Percentiles rank a stretch among this genome's conserved stretches.
These are phyloP conservation scores for Groenewaldozyma sp. DNA, from an alignment of 1,139 yeast species.

Conservation along the genomic window DNA sequence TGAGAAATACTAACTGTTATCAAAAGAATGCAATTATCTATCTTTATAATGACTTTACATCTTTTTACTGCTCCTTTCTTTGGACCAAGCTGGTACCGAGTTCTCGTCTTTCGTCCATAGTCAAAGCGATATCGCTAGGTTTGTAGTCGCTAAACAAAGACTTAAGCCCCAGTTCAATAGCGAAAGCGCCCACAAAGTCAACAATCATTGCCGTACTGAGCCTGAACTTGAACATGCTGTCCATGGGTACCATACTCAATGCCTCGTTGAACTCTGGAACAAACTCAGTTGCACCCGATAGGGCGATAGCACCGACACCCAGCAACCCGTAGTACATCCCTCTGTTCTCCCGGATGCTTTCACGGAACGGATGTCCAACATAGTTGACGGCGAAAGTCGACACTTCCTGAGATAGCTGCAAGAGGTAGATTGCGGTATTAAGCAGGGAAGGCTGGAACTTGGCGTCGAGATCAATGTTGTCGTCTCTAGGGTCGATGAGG, in stretches of 20 bases:
- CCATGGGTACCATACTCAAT: conserved; percentile 87
- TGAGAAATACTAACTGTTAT: no score
- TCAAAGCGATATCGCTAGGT: conserved; percentile 79
- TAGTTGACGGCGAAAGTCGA: conserved; percentile 97
- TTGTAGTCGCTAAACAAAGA: conserved; percentile 80
- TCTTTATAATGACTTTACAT: no score
- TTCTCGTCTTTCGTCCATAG: conserved; percentile 26
- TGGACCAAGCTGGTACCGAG: conserved; percentile 17
- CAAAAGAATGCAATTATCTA: no score
- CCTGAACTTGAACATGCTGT: conserved; percentile 59
- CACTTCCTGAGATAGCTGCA: conserved; percentile 93
- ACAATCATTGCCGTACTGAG: conserved; percentile 62
- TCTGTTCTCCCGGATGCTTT: conserved; percentile 78
- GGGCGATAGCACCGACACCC: conserved; percentile 82
- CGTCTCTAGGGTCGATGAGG: conserved; percentile 83
- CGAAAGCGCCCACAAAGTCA: conserved; percentile 73
- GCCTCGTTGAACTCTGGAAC: conserved; percentile 90
- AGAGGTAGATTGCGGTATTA: conserved; percentile 91
- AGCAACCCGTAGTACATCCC: conserved; percentile 96
- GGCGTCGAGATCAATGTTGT: conserved; percentile 81
- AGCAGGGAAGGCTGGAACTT: conserved; percentile 79
- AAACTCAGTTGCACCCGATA: conserved; percentile 90
- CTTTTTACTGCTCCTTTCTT: conserved; percentile 23
- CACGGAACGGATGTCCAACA: conserved; percentile 96
- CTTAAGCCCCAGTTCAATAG: conserved; percentile 72